Evolutionary conservation across 441 rosid species (phyloP), one percentile per base, ranked within the genome.

Genomic region (Melastoma candidum): DNA sequence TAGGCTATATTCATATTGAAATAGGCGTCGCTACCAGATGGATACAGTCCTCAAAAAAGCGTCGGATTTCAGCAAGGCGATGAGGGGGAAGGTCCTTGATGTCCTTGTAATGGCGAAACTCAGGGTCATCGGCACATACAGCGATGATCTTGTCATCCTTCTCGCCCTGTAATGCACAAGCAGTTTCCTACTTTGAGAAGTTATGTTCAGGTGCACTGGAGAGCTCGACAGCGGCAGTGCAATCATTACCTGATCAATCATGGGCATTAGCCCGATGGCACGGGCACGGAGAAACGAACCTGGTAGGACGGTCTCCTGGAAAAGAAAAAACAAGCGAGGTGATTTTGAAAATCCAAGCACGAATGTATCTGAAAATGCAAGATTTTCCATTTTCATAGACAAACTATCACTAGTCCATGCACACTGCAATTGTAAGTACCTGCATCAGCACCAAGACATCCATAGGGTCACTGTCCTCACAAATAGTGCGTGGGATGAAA

Each of bases 1-100:
- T 17, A 17, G 22, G 22, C 22, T 17, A 17, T 17, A 17, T 29
- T 29, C 36, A 29, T 29, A 29, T 29, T 29, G 7, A 29, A 29
- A 29, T 29, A 3, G 36, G 7, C 36, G 1, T 3, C 7, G 36
- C 36, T 7, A 29, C 3, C 36, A 29, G 46, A 39, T 51, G 88
- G 95, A 87, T 93, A 89, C 99, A 93, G 77, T 93, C 97, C 71
- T 93, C 97, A 14, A 93, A 93, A 79, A 93, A 93, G 65, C 93
- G 96, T n/a, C 93, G 93, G 64, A 93, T 93, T 78, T 93, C 97
- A 63, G 95, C 89, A 59, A 93, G 82, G 56, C 97, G 97, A 61
- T 93, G 99, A 7, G 97, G 99, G 63, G 97, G 85, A 74, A 93
- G 84, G 74, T 93, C 82, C 63, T 89, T 83, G 80, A 93, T 80